Evolutionary conservation across 2,329 filamentous ascomycete species (phyloP), one percentile per base, ranked within the genome.

Genomic region (Dactylella cylindrospora): DNA sequence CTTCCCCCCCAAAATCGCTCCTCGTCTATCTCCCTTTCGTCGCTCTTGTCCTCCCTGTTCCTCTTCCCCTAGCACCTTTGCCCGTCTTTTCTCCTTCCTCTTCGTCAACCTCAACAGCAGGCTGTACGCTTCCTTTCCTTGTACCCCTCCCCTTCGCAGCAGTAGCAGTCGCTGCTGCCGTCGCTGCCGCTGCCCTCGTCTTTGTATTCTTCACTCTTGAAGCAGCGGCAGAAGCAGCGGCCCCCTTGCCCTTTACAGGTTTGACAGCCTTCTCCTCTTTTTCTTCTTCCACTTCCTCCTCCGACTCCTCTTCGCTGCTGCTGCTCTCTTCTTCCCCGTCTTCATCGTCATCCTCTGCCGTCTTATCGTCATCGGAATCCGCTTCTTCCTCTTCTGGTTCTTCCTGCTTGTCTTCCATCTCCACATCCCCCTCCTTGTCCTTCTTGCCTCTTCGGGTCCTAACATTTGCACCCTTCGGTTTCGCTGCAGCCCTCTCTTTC

Each of bases 351-450:
- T 47, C 35, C 19, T 49, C 43, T 10, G 28, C 52, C 8, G 41
- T 55, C 43, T 47, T 46, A 5, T 54, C 50, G 10, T 26, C 40
- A 5, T 38, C 45, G 5, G 45, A 38, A 3, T 12, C 50, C 15
- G 40, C 46, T 17, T 40, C 54, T 33, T 45, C 35, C 20, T 41
- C 51, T 6, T n/a, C n/a, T n/a, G 31, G 19, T 8, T 39, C 22
- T 12, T 31, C 50, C 15, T 20, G 28, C 19, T 51, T 51, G 32
- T 60, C 46, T n/a, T 52, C 54, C 54, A 61, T 61, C 13, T 61
- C 54, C 26, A 61, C 54, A 47, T 61, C 54, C 2, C 55, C 55
- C 17, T 61, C 55, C 13, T 47, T 61, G 44, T 61, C 55, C 23
- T 49, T 46, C 23, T 61, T 61, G 35, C 47, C 47, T 8, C 41